Conservation (phyloP, 75 land plant species). For the Adiantum capillusveneris region DNA sequence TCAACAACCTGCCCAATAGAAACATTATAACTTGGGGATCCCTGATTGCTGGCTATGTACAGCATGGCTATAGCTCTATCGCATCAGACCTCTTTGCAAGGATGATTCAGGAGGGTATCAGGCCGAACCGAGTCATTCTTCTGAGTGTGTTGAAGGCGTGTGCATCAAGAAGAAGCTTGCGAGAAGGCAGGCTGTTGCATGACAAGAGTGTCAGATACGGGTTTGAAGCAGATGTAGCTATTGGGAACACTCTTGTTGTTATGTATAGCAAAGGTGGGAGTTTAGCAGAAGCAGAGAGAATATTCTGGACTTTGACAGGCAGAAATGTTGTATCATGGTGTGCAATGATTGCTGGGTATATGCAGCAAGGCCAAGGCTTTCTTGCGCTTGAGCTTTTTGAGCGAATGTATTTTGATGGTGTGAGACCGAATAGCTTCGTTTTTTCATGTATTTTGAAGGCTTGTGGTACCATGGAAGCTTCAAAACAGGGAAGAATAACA, state of each 20-base stretch:
- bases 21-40: constrained; percentile 64
- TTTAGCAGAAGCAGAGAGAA: constrained; percentile 1
- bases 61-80: constrained; percentile 24
- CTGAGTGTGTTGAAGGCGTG: constrained; percentile 43
- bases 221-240: constrained; percentile 16
- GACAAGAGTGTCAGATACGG: constrained; percentile 17
- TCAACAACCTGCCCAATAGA: constrained; percentile 37
- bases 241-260: constrained; percentile 24
- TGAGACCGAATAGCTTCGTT: constrained; percentile 31
- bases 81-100: constrained; percentile 20
- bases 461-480: constrained; percentile 36
- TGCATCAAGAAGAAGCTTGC: constrained; percentile 8
- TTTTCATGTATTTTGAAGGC: constrained; percentile 28
- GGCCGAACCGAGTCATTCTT: constrained; percentile 49
- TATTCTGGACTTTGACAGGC: constrained; percentile 12
- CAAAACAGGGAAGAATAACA: constrained; percentile 26
- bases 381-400: constrained; percentile 39
- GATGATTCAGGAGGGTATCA: constrained; percentile 35
- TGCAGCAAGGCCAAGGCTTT: constrained; percentile 15
- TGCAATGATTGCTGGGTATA: constrained; percentile 41
- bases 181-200: constrained; percentile 39
- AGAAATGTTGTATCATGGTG: constrained; percentile 49
- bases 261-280: constrained; percentile 30
- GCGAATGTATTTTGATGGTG: constrained; percentile 27
- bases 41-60: constrained; percentile 46